These are phyloP conservation scores for Fusarium sp. DNA, from an alignment of 2,329 filamentous ascomycete genomes.

Conservation along the genomic window DNA sequence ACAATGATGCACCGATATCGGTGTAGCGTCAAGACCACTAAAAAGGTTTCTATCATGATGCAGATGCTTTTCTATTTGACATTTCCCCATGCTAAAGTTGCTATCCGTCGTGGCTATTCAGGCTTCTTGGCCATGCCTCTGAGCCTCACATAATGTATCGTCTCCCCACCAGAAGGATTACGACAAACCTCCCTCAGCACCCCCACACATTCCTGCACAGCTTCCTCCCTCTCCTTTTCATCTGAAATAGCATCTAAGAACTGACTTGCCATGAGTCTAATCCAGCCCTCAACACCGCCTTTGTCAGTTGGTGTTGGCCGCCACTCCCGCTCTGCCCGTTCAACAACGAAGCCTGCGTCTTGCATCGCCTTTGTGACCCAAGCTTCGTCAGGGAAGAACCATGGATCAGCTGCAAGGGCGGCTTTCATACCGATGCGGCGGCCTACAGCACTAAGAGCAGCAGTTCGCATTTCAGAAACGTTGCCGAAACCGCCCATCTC, in stretches of 20 bases:
- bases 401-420: slow-evolving; percentile 64
- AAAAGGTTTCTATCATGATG: not conserved
- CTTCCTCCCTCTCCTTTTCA: slow-evolving; percentile 57
- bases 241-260: slow-evolving; percentile 63
- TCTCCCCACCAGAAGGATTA: slow-evolving; percentile 64
- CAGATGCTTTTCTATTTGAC: not conserved
- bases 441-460: slow-evolving; percentile 62
- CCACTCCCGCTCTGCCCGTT: slow-evolving; percentile 68
- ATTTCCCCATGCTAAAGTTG: not conserved
- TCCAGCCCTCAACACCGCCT: slow-evolving; percentile 71
- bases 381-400: slow-evolving; percentile 74
- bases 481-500: slow-evolving; percentile 79
- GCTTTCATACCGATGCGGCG: slow-evolving; percentile 59
- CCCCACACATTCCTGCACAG: slow-evolving; percentile 62
- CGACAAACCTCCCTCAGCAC: slow-evolving; percentile 63
- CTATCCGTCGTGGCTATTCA: not conserved
- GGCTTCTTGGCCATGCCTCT: slow-evolving; percentile 56
- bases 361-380: slow-evolving; percentile 61
- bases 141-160: slow-evolving; percentile 63
- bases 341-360: slow-evolving; percentile 58
- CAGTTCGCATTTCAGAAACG: slow-evolving; percentile 67
- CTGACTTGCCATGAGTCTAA: slow-evolving; percentile 67
- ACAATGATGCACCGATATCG: not conserved
- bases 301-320: slow-evolving; percentile 66
- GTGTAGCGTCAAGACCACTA: not conserved